Conservation (phyloP, 2,329 filamentous ascomycete genomes). For the Apiospora kogelbergensis region DNA sequence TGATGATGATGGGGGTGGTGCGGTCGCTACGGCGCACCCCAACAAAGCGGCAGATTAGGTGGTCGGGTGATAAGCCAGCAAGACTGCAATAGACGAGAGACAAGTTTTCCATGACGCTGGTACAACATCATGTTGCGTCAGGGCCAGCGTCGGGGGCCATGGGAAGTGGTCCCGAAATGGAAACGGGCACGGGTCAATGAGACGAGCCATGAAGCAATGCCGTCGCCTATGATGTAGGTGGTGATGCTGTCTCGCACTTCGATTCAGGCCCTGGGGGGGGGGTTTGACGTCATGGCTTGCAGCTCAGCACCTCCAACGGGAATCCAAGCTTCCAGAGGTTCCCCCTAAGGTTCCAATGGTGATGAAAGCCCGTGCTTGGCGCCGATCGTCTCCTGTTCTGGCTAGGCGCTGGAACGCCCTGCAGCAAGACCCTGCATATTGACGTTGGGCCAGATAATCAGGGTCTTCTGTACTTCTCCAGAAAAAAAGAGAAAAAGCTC, state of each 20-base stretch:
- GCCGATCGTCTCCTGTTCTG: neutral
- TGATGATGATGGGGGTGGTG: neutral
- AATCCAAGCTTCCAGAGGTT: conserved; percentile 15
- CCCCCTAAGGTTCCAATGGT: conserved; percentile 1
- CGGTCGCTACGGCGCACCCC: neutral
- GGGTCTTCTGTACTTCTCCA: conserved; percentile 10
- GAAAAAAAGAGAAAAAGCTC: neutral
- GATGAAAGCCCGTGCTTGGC: neutral
- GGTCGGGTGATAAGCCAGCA: neutral
- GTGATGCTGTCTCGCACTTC: conserved; percentile 22
- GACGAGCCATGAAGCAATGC: conserved; percentile 1
- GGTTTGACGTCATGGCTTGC: conserved; percentile 20
- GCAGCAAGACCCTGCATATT: conserved; percentile 18
- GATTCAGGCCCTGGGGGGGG: conserved; percentile 8
- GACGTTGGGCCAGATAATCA: conserved; percentile 15
- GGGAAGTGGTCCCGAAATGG: conserved; percentile 4
- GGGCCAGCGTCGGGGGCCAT: neutral
- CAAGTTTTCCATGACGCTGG: neutral
- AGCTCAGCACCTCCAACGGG: neutral
- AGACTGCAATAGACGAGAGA: neutral
- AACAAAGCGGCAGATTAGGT: neutral
- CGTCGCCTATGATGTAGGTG: conserved; percentile 27
- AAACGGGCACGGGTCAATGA: neutral
- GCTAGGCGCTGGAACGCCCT: conserved; percentile 1
- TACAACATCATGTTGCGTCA: neutral